phyloP scores from a whole-genome alignment of 2,329 filamentous ascomycete species.

The Talaromyces sp. region DNA sequence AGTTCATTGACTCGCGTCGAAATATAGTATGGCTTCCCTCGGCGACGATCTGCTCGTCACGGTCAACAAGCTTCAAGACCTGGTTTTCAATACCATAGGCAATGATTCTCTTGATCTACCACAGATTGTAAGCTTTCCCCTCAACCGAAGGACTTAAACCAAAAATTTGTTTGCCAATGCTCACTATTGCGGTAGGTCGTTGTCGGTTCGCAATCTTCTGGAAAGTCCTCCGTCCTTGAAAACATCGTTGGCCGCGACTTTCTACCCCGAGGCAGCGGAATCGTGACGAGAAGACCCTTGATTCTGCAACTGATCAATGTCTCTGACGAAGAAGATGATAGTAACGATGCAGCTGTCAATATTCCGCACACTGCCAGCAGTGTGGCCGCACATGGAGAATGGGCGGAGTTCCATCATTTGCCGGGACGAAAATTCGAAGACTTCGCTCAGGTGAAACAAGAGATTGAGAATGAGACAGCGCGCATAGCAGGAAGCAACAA shows the following conservation, averaged over 20 bases:
- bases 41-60: conserved; percentile 92
- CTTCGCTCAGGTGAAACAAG: conserved; percentile 87
- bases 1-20: not conserved
- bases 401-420: conserved; percentile 96
- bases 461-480: conserved; percentile 95
- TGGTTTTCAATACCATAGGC: conserved; percentile 99
- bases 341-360: conserved; percentile 59
- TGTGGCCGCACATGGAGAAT: conserved; percentile 63
- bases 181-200: conserved; percentile 63
- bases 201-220: conserved; percentile 95
- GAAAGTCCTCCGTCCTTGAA: conserved; percentile 96
- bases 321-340: conserved; percentile 65
- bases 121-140: conserved; percentile 71
- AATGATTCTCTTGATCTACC: conserved; percentile 96
- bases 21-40: conserved; percentile 75
- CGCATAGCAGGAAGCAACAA: conserved; percentile 96
- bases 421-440: conserved; percentile 84
- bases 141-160: not conserved
- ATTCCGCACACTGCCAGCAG: conserved; percentile 73
- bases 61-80: conserved; percentile 96
- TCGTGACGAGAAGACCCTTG: conserved; percentile 87
- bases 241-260: conserved; percentile 99
- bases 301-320: conserved; percentile 99
- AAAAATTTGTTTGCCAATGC: not conserved
- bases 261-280: conserved; percentile 89